Conservation (phyloP, 2,329 filamentous ascomycete genomes). For the Parascedosporium putredinis region DNA sequence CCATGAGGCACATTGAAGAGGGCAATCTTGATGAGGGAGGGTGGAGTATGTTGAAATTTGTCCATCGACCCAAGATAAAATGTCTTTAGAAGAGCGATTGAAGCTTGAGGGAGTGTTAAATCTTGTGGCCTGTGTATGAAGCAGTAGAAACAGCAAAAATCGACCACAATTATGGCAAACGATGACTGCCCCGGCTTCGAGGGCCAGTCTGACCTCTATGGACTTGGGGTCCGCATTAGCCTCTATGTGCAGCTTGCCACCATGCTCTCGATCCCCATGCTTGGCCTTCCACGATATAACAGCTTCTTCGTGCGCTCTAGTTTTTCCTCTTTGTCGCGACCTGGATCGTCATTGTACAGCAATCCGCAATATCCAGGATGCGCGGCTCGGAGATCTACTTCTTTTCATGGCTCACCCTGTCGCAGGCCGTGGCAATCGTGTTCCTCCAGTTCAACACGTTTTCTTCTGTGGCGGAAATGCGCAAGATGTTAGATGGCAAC, state of each 20-base stretch:
- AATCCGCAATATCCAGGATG: neutral
- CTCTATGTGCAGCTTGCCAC: neutral
- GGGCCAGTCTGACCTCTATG: neutral
- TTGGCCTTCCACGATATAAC: neutral
- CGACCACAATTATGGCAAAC: neutral
- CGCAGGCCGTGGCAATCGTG: neutral
- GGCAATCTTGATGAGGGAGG: too few species aligned
- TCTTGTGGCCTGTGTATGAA: too few species aligned
- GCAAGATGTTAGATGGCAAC: neutral
- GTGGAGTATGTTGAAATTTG: too few species aligned
- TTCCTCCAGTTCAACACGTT: neutral
- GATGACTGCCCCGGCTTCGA: neutral
- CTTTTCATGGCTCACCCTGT: neutral
- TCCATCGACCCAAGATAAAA: too few species aligned
- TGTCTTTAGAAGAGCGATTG: too few species aligned
- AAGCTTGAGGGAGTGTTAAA: too few species aligned
- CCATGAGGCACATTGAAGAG: too few species aligned
- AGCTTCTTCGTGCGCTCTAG: neutral
- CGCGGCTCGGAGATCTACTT: neutral
- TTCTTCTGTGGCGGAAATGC: too few species aligned
- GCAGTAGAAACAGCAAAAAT: neutral
- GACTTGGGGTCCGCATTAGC: neutral
- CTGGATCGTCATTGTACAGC: neutral
- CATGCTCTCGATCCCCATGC: neutral
- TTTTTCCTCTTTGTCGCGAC: neutral